These are phyloP conservation scores for Alternaria dauci DNA, from an alignment of 2,329 filamentous ascomycete species.

Conservation along the genomic window DNA sequence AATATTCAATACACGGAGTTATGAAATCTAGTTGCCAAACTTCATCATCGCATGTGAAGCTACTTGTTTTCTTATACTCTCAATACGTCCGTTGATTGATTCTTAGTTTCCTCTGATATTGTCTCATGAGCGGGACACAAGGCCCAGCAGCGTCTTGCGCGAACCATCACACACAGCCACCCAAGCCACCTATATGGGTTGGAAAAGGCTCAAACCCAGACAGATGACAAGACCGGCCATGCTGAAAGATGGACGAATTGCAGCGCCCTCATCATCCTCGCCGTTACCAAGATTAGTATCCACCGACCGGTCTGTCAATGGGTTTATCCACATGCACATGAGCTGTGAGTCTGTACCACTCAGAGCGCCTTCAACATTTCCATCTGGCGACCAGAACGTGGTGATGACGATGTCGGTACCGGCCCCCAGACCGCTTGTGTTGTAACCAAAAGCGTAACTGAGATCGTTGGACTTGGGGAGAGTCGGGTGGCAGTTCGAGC, in stretches of 20 bases:
- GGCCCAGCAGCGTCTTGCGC: no score
- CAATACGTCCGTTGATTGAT: neutral
- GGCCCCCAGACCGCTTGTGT: neutral
- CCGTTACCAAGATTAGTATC: neutral
- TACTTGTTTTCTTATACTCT: neutral
- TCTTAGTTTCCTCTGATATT: neutral
- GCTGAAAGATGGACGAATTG: neutral
- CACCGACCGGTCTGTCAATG: neutral
- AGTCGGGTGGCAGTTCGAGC: conserved; percentile 1
- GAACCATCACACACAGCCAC: neutral
- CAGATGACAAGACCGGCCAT: neutral
- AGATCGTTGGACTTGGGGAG: neutral
- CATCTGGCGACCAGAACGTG: neutral
- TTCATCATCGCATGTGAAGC: neutral
- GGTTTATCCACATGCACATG: neutral
- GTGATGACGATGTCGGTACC: neutral
- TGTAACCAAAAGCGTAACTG: neutral
- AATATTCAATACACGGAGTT: neutral
- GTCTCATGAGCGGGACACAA: neutral
- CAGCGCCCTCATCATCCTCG: neutral
- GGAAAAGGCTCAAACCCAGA: neutral
- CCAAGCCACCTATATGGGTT: neutral
- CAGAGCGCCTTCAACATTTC: neutral
- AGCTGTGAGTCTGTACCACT: neutral
- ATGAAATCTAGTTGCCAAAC: neutral